phyloP scores from a whole-genome alignment of 2,329 filamentous ascomycete species.

The Aureobasidium musti region DNA sequence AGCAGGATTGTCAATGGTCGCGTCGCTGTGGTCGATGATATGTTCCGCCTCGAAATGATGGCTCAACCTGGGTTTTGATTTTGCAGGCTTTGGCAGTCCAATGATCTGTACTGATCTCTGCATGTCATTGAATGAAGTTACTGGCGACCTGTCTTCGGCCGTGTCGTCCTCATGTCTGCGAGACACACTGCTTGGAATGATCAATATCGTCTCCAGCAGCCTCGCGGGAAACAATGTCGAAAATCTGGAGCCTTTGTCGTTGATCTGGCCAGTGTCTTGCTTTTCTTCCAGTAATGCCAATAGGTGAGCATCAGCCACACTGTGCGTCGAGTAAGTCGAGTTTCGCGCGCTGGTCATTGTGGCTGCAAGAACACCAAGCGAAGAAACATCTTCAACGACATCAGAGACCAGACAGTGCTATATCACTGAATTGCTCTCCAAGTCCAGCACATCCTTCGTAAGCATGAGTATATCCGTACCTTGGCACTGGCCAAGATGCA shows the following conservation, averaged over 20 bases:
- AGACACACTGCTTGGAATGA: not conserved
- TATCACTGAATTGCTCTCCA: not conserved
- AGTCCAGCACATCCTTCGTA: not conserved
- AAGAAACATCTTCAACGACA: not conserved
- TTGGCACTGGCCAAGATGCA: not conserved
- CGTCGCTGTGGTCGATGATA: constrained; percentile 8
- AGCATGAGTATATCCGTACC: not conserved
- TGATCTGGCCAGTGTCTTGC: not conserved
- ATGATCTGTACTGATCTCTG: constrained; percentile 1
- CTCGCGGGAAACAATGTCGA: not conserved
- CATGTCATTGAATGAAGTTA: constrained; percentile 7
- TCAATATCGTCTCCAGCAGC: not conserved
- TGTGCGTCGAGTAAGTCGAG: constrained; percentile 3
- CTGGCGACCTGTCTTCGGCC: not conserved
- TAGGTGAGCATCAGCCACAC: constrained; percentile 14
- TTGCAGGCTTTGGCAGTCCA: constrained; percentile 2
- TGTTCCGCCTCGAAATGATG: not conserved
- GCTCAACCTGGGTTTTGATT: not conserved
- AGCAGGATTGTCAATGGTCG: not conserved
- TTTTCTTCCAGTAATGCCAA: constrained; percentile 3
- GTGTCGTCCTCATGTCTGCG: not conserved
- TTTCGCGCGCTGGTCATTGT: constrained; percentile 2
- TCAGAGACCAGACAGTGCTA: not conserved
- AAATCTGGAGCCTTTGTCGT: not conserved
- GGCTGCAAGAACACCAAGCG: not conserved